A percentile compares a stretch with the other conserved stretches of the same genome.
Evolutionary conservation across 768 basidiomycete genomes (phyloP).

Genomic region (Tephrocybe sp.): DNA sequence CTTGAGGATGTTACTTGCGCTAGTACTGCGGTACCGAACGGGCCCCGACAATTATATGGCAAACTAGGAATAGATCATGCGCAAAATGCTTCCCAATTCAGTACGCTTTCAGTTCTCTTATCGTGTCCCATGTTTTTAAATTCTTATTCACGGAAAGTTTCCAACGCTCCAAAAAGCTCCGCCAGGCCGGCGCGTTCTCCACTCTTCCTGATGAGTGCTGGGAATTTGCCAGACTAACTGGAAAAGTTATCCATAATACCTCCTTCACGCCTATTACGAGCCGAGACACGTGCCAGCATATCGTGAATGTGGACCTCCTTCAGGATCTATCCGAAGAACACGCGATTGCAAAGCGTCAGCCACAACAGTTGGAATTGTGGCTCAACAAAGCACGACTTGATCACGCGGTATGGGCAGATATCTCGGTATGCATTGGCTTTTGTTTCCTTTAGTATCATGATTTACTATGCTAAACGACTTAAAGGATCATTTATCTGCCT

Average conservation of each 20-base stretch:
- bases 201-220: conserved; percentile 15
- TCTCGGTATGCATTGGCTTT: conserved; percentile 19
- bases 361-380: conserved; percentile 22
- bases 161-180: conserved; percentile 14
- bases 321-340: conserved; percentile 24
- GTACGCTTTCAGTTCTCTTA: conserved; percentile 9
- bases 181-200: conserved; percentile 3
- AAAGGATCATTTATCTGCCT: conserved; percentile 25
- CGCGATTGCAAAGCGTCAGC: conserved; percentile 18
- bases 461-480: conserved; percentile 8
- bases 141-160: conserved; percentile 9
- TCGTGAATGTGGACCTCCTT: conserved; percentile 16
- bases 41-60: conserved; percentile 18
- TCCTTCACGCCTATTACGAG: conserved; percentile 21
- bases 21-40: conserved; percentile 19
- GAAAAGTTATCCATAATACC: conserved; percentile 18
- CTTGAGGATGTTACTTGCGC: conserved; percentile 6
- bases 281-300: conserved; percentile 17
- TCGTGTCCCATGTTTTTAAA: neutral
- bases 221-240: conserved; percentile 17
- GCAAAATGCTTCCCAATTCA: conserved; percentile 18
- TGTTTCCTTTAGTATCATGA: neutral
- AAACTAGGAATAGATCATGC: conserved; percentile 20
- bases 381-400: conserved; percentile 29
- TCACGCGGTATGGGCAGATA: conserved; percentile 25